These are phyloP conservation scores for Acanthamoeba culbertsoni DNA, from an alignment of 208 protist genomes.

Conservation along the genomic window DNA sequence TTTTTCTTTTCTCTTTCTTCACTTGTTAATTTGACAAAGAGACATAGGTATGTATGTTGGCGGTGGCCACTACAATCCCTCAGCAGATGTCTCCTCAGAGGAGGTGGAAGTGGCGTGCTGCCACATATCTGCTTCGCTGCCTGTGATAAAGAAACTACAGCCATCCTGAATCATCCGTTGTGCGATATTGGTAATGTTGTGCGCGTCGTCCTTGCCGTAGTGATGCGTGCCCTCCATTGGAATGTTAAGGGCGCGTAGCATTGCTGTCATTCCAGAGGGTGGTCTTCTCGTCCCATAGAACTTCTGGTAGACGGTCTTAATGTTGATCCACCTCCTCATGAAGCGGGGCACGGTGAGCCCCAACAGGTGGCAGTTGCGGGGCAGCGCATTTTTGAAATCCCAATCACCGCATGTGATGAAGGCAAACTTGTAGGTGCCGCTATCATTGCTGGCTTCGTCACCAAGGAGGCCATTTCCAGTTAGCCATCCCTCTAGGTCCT, in stretches of 20 bases:
- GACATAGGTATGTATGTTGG: too few species aligned
- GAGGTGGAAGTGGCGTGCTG: too few species aligned
- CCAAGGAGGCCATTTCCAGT: too few species aligned
- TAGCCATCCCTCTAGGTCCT: too few species aligned
- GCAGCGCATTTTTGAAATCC: slow-evolving; percentile 90
- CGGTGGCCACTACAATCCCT: too few species aligned
- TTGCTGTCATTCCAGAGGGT: slow-evolving; percentile 80
- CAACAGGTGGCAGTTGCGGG: slow-evolving; percentile 79
- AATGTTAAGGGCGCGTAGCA: slow-evolving; percentile 83
- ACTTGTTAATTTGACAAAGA: too few species aligned
- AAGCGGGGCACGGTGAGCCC: slow-evolving; percentile 64
- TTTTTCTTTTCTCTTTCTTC: too few species aligned
- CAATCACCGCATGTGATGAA: slow-evolving; percentile 92
- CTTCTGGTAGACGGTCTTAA: slow-evolving; percentile 78
- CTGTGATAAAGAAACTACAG: neutral
- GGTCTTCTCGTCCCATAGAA: slow-evolving; percentile 5
- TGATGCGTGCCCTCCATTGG: slow-evolving; percentile 86
- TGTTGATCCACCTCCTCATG: slow-evolving; percentile 89
- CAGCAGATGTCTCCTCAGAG: too few species aligned
- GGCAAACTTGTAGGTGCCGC: slow-evolving; percentile 78
- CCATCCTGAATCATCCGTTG: slow-evolving; percentile 64
- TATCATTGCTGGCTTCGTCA: neutral
- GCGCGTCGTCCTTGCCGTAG: slow-evolving; percentile 91
- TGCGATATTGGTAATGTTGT: slow-evolving; percentile 89
- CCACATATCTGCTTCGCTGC: neutral